phyloP scores from a whole-genome alignment of 2,329 filamentous ascomycete species.

The Grosmannia serpens region DNA sequence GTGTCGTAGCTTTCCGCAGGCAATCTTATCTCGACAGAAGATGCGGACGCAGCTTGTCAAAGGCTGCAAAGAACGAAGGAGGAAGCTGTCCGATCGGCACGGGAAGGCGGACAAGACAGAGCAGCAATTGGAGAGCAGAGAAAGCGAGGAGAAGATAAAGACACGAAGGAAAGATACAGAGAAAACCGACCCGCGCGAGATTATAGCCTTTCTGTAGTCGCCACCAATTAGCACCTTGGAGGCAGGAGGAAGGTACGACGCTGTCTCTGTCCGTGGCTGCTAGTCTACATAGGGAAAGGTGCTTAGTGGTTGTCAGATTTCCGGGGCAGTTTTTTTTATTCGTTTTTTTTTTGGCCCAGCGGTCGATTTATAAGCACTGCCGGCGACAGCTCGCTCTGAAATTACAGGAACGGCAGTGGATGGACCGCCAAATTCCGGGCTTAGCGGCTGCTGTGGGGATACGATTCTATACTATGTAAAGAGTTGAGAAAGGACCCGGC shows the following conservation, averaged over 20 bases:
- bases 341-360: neutral
- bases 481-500: too few relatives aligned
- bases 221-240: neutral
- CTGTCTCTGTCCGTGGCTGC: neutral
- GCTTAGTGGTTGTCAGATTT: neutral
- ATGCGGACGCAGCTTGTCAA: neutral
- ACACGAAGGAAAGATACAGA: neutral
- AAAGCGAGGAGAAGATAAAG: neutral
- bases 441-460: too few relatives aligned
- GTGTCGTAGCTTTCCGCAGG: neutral
- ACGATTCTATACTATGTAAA: too few relatives aligned
- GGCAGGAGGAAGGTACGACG: neutral
- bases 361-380: neutral
- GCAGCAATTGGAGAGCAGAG: neutral
- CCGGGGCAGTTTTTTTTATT: neutral
- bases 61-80: neutral
- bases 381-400: neutral
- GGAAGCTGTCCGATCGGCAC: neutral
- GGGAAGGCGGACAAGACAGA: neutral
- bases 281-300: neutral
- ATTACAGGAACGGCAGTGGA: neutral
- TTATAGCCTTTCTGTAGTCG: neutral
- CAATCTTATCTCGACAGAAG: neutral
- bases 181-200: neutral
- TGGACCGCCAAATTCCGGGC: neutral